Percentiles rank a stretch among this genome's conserved stretches.
Conservation (phyloP, 2,329 filamentous ascomycete genomes). For the Talaromyces piceae region DNA sequence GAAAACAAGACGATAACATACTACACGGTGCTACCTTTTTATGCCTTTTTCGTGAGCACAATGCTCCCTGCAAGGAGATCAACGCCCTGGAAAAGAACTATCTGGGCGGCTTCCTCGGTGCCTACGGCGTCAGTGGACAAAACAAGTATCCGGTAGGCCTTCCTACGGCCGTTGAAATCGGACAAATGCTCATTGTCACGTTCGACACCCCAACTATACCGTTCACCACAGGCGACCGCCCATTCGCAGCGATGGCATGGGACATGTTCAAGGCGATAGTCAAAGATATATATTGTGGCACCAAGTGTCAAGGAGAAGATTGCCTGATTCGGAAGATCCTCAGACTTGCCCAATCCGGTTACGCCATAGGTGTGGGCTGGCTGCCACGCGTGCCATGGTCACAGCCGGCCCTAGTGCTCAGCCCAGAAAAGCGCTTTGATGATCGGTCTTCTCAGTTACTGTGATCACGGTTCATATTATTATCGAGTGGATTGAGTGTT, state of each 20-base stretch:
- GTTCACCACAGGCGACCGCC: constrained; percentile 71
- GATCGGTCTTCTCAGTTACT: no score
- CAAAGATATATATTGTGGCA: no score
- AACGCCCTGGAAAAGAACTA: constrained; percentile 86
- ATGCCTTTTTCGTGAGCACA: no score
- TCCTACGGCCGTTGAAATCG: constrained; percentile 66
- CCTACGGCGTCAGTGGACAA: constrained; percentile 73
- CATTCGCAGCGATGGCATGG: constrained; percentile 78
- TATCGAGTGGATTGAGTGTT: no score
- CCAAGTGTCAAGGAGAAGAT: no score
- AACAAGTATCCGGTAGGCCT: constrained; percentile 57
- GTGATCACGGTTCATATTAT: no score
- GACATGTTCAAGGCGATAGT: constrained; percentile 71
- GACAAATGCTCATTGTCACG: constrained; percentile 66
- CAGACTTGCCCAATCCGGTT: neutral
- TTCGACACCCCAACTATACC: constrained; percentile 90
- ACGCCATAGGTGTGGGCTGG: neutral
- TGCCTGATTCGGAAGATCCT: no score
- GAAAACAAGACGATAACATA: no score
- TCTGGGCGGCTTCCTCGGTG: constrained; percentile 70
- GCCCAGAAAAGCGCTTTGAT: no score
- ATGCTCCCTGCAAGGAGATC: constrained; percentile 56
- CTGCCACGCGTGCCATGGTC: neutral
- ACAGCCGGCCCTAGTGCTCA: neutral
- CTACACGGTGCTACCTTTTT: no score